Conservation (phyloP, 176 grass and related monocot species). For the Rhynchospora breviuscula region DNA sequence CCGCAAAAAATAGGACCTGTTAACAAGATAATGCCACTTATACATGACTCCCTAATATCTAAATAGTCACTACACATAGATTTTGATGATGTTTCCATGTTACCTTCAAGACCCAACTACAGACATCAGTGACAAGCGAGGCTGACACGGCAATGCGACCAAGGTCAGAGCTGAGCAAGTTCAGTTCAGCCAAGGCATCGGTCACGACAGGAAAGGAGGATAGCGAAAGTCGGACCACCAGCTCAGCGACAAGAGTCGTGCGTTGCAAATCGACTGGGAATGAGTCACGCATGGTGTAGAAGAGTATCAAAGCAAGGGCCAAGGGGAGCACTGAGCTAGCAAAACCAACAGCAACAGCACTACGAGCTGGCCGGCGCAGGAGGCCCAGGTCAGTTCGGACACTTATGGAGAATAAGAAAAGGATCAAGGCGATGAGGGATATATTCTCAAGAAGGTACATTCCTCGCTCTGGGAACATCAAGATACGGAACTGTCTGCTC, state of each 20-base stretch:
- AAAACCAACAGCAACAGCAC: slow-evolving; percentile 46
- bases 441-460: slow-evolving; percentile 51
- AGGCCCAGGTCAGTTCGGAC: slow-evolving; percentile 64
- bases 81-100: background rate
- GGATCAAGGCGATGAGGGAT: slow-evolving; percentile 50
- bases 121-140: slow-evolving; percentile 62
- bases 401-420: slow-evolving; percentile 70
- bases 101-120: slow-evolving; percentile 42
- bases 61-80: background rate
- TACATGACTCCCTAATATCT: background rate
- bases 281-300: slow-evolving; percentile 18
- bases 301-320: slow-evolving; percentile 25
- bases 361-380: slow-evolving; percentile 34
- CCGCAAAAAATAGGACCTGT: slow-evolving; percentile 12
- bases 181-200: slow-evolving; percentile 55
- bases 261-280: slow-evolving; percentile 39
- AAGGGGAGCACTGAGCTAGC: slow-evolving; percentile 49
- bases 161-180: slow-evolving; percentile 84
- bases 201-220: slow-evolving; percentile 65
- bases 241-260: slow-evolving; percentile 31
- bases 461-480: slow-evolving; percentile 51
- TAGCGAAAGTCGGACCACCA: slow-evolving; percentile 49
- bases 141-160: slow-evolving; percentile 64
- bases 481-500: slow-evolving; percentile 17
- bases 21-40: background rate